Conservation (phyloP, 2,329 filamentous ascomycete species). For the Cladophialophora exuberans region DNA sequence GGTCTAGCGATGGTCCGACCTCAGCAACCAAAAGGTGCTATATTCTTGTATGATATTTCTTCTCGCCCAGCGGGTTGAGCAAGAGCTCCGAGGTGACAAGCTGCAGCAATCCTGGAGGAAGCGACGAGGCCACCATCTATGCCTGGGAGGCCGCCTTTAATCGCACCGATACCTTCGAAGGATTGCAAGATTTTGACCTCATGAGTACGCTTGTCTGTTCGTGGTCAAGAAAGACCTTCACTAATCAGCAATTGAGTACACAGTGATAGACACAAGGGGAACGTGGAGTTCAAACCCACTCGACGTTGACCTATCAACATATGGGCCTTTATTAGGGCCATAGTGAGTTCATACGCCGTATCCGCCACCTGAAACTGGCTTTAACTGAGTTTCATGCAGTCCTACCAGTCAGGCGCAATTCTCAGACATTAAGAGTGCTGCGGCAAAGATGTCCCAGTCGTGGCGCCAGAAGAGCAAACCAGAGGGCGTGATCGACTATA, state of each 20-base stretch:
- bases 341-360: slow-evolving; percentile 1
- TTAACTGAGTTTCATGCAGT: neutral
- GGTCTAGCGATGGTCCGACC: slow-evolving; percentile 14
- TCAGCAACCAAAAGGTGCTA: slow-evolving; percentile 8
- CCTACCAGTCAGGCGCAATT: slow-evolving; percentile 6
- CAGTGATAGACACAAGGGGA: slow-evolving; percentile 9
- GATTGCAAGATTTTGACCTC: slow-evolving; percentile 10
- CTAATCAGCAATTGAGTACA: neutral
- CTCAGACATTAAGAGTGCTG: neutral
- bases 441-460: neutral
- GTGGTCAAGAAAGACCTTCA: neutral
- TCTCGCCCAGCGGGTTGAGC: neutral
- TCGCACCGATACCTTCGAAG: slow-evolving; percentile 1
- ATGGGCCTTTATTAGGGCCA: neutral
- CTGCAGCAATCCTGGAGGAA: slow-evolving; percentile 7
- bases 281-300: slow-evolving; percentile 14
- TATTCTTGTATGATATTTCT: slow-evolving; percentile 4
- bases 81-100: too few species aligned
- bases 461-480: slow-evolving; percentile 1
- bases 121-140: slow-evolving; percentile 3
- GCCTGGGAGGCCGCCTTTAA: slow-evolving; percentile 11
- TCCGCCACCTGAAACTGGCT: neutral
- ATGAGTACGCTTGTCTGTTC: slow-evolving; percentile 9
- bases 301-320: slow-evolving; percentile 1
- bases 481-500: slow-evolving; percentile 1